Conservation (phyloP, 228 moss, liverwort and hornwort species). For the Sphagnum magellanicum region DNA sequence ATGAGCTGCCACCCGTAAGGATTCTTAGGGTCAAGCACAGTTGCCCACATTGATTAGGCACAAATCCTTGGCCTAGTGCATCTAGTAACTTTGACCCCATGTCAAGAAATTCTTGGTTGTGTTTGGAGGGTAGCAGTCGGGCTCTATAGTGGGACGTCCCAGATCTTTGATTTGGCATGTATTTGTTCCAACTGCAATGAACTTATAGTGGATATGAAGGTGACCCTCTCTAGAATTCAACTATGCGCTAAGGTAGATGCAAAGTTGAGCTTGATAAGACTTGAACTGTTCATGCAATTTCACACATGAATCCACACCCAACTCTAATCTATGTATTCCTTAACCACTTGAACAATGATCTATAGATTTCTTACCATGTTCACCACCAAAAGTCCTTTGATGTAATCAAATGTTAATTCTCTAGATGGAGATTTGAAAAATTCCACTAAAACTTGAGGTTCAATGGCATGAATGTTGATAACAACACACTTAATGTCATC, state of each 20-base stretch:
- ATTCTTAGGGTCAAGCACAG: conserved; percentile 95
- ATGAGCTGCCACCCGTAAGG: conserved; percentile 86
- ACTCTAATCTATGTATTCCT: conserved; percentile 96
- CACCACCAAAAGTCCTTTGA: conserved; percentile 92
- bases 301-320: conserved; percentile 88
- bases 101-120: conserved; percentile 96
- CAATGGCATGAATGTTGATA: conserved; percentile 91
- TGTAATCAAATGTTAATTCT: conserved; percentile 94
- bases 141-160: conserved; percentile 93
- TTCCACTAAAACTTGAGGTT: conserved; percentile 85
- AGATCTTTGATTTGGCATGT: conserved; percentile 99
- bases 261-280: conserved; percentile 93
- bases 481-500: conserved; percentile 90
- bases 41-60: conserved; percentile 89
- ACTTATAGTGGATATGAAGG: conserved; percentile 97
- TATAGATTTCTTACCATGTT: conserved; percentile 92
- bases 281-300: conserved; percentile 97
- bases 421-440: conserved; percentile 87
- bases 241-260: conserved; percentile 92
- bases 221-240: conserved; percentile 96
- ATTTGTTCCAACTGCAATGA: conserved; percentile 96
- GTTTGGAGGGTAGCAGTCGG: conserved; percentile 94
- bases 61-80: conserved; percentile 93
- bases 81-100: conserved; percentile 98
- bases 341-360: conserved; percentile 94